These are phyloP conservation scores for Lentinula edodes DNA, from an alignment of 768 basidiomycete genomes.

Conservation along the genomic window DNA sequence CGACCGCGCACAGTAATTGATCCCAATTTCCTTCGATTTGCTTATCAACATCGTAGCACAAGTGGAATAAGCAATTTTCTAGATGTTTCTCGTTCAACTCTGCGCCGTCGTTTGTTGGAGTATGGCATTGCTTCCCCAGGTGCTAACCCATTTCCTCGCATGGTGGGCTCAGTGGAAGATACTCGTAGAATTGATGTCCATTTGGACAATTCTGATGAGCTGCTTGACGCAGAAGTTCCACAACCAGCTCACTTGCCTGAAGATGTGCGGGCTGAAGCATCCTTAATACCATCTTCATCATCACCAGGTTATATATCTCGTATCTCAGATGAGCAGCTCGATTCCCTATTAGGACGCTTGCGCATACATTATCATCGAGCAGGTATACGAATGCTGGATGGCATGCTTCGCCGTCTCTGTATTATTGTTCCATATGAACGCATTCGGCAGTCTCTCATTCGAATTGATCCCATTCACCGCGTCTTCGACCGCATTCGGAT, in stretches of 20 bases:
- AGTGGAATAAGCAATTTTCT: conserved; percentile 13
- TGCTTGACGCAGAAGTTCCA: too few species aligned
- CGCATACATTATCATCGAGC: conserved; percentile 10
- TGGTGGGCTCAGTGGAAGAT: background rate
- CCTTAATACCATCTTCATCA: background rate
- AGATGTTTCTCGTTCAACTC: conserved; percentile 9
- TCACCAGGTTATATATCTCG: conserved; percentile 3
- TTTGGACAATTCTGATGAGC: too few species aligned
- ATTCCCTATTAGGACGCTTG: conserved; percentile 8
- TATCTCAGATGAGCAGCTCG: conserved; percentile 10
- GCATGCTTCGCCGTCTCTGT: background rate
- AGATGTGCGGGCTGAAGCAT: background rate
- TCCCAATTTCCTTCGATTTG: conserved; percentile 8
- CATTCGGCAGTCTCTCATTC: conserved; percentile 10
- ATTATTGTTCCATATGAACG: conserved; percentile 8
- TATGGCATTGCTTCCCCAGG: conserved; percentile 11
- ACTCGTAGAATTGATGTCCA: background rate
- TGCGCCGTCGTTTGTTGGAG: conserved; percentile 11
- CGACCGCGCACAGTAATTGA: conserved; percentile 14
- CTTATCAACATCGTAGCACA: background rate
- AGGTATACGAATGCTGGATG: conserved; percentile 15
- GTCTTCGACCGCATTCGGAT: conserved; percentile 13
- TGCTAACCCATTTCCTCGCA: conserved; percentile 4
- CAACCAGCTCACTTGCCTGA: too few species aligned
- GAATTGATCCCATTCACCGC: conserved; percentile 7